These are phyloP conservation scores for Flammula alnicola DNA, from an alignment of 1,284 basidiomycete species.

Conservation along the genomic window DNA sequence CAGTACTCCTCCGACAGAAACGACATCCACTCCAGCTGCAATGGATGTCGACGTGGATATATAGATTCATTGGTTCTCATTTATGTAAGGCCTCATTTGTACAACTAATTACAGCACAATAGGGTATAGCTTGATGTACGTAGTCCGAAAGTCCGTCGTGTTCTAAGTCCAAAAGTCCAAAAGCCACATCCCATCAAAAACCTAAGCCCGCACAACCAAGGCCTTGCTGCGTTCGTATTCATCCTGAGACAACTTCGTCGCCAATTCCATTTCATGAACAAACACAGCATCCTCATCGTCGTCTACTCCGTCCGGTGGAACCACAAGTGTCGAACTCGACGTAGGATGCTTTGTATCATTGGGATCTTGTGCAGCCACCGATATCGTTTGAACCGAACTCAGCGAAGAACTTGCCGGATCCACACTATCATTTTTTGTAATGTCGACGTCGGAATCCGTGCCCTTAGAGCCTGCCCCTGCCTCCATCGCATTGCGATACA, in stretches of 20 bases:
- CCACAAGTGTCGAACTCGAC: not conserved
- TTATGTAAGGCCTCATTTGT: slow-evolving; percentile 6
- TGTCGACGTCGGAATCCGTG: slow-evolving; percentile 1
- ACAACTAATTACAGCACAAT: too few relatives aligned
- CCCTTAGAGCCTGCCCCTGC: slow-evolving; percentile 29
- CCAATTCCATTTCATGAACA: slow-evolving; percentile 39
- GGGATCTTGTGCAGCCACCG: not conserved
- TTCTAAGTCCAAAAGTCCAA: too few relatives aligned
- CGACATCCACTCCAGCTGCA: slow-evolving; percentile 30
- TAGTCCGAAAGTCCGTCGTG: too few relatives aligned
- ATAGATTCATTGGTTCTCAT: slow-evolving; percentile 8
- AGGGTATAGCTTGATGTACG: too few relatives aligned
- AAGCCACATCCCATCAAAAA: too few relatives aligned
- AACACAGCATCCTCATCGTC: slow-evolving; percentile 38
- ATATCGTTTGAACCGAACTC: not conserved
- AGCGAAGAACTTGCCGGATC: not conserved
- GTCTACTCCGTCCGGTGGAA: slow-evolving; percentile 14
- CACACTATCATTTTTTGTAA: not conserved
- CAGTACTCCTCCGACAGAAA: slow-evolving; percentile 17
- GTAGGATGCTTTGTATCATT: not conserved
- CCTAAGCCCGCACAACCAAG: too few relatives aligned
- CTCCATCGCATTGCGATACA: slow-evolving; percentile 40
- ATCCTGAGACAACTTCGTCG: slow-evolving; percentile 40
- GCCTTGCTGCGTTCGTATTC: slow-evolving; percentile 30
- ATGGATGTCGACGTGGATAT: slow-evolving; percentile 37